Percentiles rank a stretch among this genome's conserved stretches.
Evolutionary conservation across 2,329 filamentous ascomycete genomes (phyloP).

Genomic region (Cladobotryum mycophilum): DNA sequence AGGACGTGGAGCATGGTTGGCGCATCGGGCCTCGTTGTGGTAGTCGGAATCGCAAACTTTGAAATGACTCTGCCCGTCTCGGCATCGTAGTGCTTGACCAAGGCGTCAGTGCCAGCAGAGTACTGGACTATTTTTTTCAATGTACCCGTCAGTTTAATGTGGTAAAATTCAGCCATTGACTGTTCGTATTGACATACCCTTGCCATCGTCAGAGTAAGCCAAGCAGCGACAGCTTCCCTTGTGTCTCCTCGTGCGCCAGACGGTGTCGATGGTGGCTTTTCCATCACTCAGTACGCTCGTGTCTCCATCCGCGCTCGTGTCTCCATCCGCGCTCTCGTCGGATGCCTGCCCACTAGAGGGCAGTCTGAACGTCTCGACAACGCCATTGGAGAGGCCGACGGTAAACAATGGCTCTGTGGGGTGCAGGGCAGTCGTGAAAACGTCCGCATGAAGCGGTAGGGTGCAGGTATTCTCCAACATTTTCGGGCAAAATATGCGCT

Average conservation of each 20-base stretch:
- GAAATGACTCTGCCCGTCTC: slow-evolving; percentile 62
- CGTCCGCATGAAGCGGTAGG: slow-evolving; percentile 74
- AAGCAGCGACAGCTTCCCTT: slow-evolving; percentile 88
- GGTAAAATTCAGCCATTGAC: not conserved
- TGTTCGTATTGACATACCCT: slow-evolving; percentile 42
- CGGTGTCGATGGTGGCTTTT: slow-evolving; percentile 69
- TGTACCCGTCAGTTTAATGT: slow-evolving; percentile 23
- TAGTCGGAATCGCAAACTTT: slow-evolving; percentile 71
- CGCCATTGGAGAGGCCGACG: slow-evolving; percentile 76
- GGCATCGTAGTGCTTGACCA: slow-evolving; percentile 54
- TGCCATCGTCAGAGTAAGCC: slow-evolving; percentile 72
- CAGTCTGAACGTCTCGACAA: slow-evolving; percentile 78
- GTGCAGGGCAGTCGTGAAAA: slow-evolving; percentile 85
- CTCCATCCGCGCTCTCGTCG: slow-evolving; percentile 45
- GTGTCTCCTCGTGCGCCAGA: slow-evolving; percentile 84
- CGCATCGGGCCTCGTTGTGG: slow-evolving; percentile 54
- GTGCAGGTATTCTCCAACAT: slow-evolving; percentile 95
- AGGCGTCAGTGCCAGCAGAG: slow-evolving; percentile 55
- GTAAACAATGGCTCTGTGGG: slow-evolving; percentile 78
- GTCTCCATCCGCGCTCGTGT: slow-evolving; percentile 43
- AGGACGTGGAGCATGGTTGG: slow-evolving; percentile 77
- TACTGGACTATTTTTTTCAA: slow-evolving; percentile 44
- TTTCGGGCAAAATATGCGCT: slow-evolving; percentile 3
- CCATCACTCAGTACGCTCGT: slow-evolving; percentile 52
- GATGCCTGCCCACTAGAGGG: slow-evolving; percentile 42